Percentiles rank a stretch among this genome's conserved stretches.
Conservation (phyloP, 2,329 filamentous ascomycete species). For the Polytolypa hystricis region DNA sequence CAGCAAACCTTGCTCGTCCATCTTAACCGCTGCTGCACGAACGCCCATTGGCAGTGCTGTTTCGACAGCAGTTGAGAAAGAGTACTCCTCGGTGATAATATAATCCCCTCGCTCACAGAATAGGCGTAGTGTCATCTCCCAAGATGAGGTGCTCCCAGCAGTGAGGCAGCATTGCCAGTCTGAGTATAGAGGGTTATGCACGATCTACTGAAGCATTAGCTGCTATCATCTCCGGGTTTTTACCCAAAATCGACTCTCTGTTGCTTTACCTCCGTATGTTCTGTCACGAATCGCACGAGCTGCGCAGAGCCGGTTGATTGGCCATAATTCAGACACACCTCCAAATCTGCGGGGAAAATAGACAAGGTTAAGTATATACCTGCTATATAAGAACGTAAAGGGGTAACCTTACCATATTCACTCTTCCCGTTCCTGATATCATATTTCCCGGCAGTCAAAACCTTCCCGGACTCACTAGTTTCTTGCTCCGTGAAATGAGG, state of each 20-base stretch:
- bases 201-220: conserved; percentile 44
- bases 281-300: conserved; percentile 78
- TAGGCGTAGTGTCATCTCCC: conserved; percentile 76
- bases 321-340: conserved; percentile 85
- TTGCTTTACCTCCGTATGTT: conserved; percentile 64
- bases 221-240: not conserved
- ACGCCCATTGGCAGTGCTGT: conserved; percentile 53
- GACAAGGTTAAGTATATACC: not conserved
- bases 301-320: conserved; percentile 79
- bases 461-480: conserved; percentile 48
- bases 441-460: conserved; percentile 66
- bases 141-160: conserved; percentile 72
- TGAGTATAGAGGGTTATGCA: conserved; percentile 73
- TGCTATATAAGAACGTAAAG: not conserved
- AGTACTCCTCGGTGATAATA: conserved; percentile 81
- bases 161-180: conserved; percentile 83
- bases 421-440: conserved; percentile 58
- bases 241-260: not conserved
- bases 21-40: conserved; percentile 48
- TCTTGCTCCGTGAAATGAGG: conserved; percentile 62
- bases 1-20: conserved; percentile 57
- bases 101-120: conserved; percentile 66
- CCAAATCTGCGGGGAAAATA: conserved; percentile 54
- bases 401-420: conserved; percentile 32
- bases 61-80: conserved; percentile 68